Base-by-base conservation (phyloP, 306 rosid species). In the Vachellia collinsii region DNA sequence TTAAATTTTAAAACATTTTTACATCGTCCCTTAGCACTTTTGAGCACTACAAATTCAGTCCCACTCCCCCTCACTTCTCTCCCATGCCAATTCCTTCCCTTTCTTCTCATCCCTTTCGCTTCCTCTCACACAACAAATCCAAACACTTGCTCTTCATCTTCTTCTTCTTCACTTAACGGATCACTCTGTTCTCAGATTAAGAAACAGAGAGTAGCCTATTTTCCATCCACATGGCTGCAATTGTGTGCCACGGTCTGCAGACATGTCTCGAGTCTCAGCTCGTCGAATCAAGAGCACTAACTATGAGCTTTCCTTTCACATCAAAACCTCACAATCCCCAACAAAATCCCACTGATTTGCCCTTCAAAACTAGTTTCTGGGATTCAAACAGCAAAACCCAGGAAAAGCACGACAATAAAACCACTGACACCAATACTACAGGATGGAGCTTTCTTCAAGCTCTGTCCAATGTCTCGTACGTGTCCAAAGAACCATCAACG, bases 41-140 rank as follows among this genome's bases (percentile, higher is more conserved):
- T 85, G 48, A 73, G 80, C 70, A 82, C 97, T 94, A 94, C 91
- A 94, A 94, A 91, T 92, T 82, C 83, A 72, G 85, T 25, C 75
- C 87, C 85, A 66, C 76, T 65, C 63, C 77, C 85, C 79, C 83
- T 65, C 84, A 50, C 85, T 82, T 78, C 72, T 85, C 37, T 64
- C 77, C 76, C 94, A 85, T 74, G 82, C 77, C 83, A 78, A 47
- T 74, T 10, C 43, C 84, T 14, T 42, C 48, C 53, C 54, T 8
- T 11, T 37, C 72, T 34, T 48, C 10, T 23, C 42, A 23, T n/a
- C 54, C 13, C 64, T 67, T 41, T 46, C 34, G 34, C 63, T 81
- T 80, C 14, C 44, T 53, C 4, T 53, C 11, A 11, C 72, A 46
- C 48, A 48, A 23, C 20, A 42, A 46, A 1, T 44, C 34, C 66